These are phyloP conservation scores for Chrysosporium keratinophilum DNA, from an alignment of 2,329 filamentous ascomycete species.

Conservation along the genomic window DNA sequence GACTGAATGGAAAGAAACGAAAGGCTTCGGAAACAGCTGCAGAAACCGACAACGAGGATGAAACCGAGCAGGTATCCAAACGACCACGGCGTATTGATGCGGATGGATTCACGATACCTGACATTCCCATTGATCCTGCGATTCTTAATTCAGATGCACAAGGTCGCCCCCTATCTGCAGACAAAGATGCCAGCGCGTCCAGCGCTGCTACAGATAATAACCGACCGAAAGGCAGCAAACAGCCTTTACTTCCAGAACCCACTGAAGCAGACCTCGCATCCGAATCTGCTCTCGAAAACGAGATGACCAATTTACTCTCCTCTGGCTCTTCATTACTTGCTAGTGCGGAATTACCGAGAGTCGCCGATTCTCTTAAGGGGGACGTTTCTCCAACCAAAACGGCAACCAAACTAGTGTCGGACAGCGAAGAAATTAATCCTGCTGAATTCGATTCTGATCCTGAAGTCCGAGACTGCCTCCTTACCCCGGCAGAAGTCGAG, in stretches of 20 bases:
- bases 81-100: slow-evolving; percentile 44
- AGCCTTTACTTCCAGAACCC: slow-evolving; percentile 37
- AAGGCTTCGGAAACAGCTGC: slow-evolving; percentile 29
- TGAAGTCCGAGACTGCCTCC: slow-evolving; percentile 70
- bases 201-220: neutral
- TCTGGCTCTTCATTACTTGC: slow-evolving; percentile 31
- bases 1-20: slow-evolving; percentile 37
- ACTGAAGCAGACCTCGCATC: slow-evolving; percentile 52
- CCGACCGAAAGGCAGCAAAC: slow-evolving; percentile 26
- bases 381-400: slow-evolving; percentile 10
- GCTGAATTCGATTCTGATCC: slow-evolving; percentile 82
- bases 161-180: slow-evolving; percentile 5
- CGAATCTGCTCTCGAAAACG: slow-evolving; percentile 51
- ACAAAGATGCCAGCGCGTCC: neutral
- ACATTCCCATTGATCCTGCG: slow-evolving; percentile 37
- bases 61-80: slow-evolving; percentile 28
- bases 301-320: slow-evolving; percentile 58
- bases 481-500: slow-evolving; percentile 61
- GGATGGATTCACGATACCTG: slow-evolving; percentile 59
- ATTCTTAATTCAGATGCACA: slow-evolving; percentile 20
- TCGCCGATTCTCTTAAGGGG: neutral
- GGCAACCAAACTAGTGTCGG: slow-evolving; percentile 43
- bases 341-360: slow-evolving; percentile 16
- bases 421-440: slow-evolving; percentile 52
- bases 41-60: slow-evolving; percentile 40